Evolutionary conservation across 106 monocot genomes (phyloP), one percentile per base, ranked within the genome.

Genomic region (Agapanthus africanus): DNA sequence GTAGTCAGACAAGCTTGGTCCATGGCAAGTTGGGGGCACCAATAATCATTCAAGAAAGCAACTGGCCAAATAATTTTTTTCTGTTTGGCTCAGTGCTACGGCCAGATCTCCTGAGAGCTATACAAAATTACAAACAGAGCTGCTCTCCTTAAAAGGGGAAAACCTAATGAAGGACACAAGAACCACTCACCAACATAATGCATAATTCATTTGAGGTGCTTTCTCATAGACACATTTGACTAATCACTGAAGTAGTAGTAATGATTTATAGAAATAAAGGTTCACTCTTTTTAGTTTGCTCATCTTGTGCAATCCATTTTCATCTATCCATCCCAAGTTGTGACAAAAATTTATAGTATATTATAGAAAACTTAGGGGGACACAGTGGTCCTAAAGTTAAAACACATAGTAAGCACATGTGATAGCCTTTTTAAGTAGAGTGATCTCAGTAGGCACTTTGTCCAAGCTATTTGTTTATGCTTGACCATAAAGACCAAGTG

Each of bases 401-500:
- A 27, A 27, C 8, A 27, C 28, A 31, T 31, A 33, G 33, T 36
- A 35, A 35, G 61, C 61, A 61, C 61, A 61, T 61, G 61, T 36
- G n/a, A 61, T 72, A 44, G 33, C 40, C 33, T 63, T 72, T 63
- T 72, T 33, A 27, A 6, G 5, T 26, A 62, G 41, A 59, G 6
- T 59, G 40, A 59, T 71, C 71, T 40, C 40, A 40, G 40, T 59
- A 59, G 19, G 71, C 23, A 49, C 49, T 1, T 49, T 18, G 49
- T 3, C n/a, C n/a, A n/a, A n/a, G n/a, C n/a, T n/a, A 49, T 16
- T 2, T 15, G 49, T 15, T 37, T 54, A 33, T 36, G 46, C 52
- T 22, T 54, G 70, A 40, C 23, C 16, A 33, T 9, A 74, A 67
- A 74, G 33, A 57, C 38, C 38, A 31, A 74, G 36, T 40, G 54